Evolutionary conservation across 176 grass and related monocot species (phyloP), one percentile per base, ranked within the genome.

Genomic region (Saccharum spontaneum): DNA sequence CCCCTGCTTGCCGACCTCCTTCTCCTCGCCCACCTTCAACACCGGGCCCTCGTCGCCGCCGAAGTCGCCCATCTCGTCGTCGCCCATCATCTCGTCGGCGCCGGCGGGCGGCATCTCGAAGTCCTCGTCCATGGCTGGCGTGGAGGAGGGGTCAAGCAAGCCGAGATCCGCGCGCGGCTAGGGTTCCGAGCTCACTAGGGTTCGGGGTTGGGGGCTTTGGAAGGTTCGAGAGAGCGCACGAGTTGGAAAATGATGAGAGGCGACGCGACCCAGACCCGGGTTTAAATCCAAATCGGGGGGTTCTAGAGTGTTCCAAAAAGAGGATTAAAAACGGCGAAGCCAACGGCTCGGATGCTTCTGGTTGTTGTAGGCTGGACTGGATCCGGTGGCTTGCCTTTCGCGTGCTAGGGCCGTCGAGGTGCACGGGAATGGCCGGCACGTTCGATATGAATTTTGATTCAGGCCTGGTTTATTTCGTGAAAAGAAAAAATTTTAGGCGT

Each of bases 1-100:
- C 31, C 96, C 96, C 79, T 94, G 72, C 68, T 95, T 95, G 55
- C 96, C 93, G 73, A 98, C 66, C 93, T 98, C 96, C 91, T 98
- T 95, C 93, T 98, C 96, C 79, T 98, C 91, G 26, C 96, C 96
- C 24, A 81, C 93, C 85, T 98, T 90, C 59, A 94, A 4, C 54
- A n/a, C 52, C 10, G 92, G 90, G 38, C 59, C 86, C 6, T 94
- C 93, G 48, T 74, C 91, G 84, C 82, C 84, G 79, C 89, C 86
- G 37, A 86, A 85, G 75, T 91, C 89, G 43, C 79, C 89, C 84
- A 86, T n/a, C 74, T 78, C 81, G 54, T 87, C 90, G 16, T 87
- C 89, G 0, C 86, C 91, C 69, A 85, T 88, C 84, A 94, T 69
- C 68, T 89, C 96, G 17, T 91, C 89, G 66, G 80, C 94, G 46